Base-by-base conservation (phyloP, 208 protist species). In the Leishmania martiniquensis region DNA sequence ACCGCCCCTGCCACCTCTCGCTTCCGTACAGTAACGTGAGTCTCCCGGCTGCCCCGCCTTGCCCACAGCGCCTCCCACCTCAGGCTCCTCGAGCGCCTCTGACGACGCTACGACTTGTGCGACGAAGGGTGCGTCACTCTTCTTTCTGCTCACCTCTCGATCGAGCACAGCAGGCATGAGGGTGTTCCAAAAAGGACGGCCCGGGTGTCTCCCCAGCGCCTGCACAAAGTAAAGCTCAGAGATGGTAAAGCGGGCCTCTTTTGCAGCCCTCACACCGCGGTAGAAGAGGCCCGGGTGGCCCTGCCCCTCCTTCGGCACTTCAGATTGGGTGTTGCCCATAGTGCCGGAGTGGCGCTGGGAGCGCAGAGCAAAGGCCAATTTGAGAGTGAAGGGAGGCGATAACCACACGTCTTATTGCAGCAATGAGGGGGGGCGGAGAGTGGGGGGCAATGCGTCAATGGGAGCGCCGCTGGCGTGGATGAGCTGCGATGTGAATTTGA, bases 161-260 rank as follows among this genome's bases (percentile, higher is more conserved):
- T n/a, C 4, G 3, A 39, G 15, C 15, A 4, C 69, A 2, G 44
- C 45, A 7, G n/a, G n/a, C 2, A 0, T 60, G 17, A 60, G 7
- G 10, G 13, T 32, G 32, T 44, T 5, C 75, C 75, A 78, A 22
- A 70, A 72, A n/a, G 29, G 25, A 10, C 32, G 75, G 10, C 29
- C 65, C 32, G 49, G 75, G 29, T 78, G 75, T 12, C 39, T n/a
- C 45, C 0, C 6, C 5, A 78, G 37, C 5, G 75, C 75, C 15
- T 78, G 44, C 60, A 69, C 49, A 47, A 82, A 52, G 47, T 71
- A 72, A 29, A 82, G 9, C 63, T 73, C 72, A 20, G 72, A 70
- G 17, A 39, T 29, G n/a, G 37, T 65, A 57, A 32, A 63, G 52
- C 63, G 44, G 2, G 20, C 72, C 52, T 78, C 70, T 15, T 34